Evolutionary conservation across 768 basidiomycete genomes (phyloP), one percentile per base, ranked within the genome.

Genomic region (Cyclocybe cylindracea): DNA sequence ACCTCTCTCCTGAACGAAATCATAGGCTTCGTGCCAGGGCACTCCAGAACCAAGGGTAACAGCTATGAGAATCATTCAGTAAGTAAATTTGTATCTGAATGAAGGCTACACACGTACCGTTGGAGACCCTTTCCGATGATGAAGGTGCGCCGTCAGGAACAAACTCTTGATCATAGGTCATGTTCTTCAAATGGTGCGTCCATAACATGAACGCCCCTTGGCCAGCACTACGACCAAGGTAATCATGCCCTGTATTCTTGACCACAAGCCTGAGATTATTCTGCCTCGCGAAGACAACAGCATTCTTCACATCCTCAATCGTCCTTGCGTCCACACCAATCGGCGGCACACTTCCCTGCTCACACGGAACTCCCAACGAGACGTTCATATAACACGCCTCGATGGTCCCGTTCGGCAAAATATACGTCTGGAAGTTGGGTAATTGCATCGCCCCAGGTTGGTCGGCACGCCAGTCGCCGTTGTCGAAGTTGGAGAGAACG

Each of bases 1-100:
- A 0, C 65, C 67, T n/a, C 74, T 53, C 2, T 59, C 53, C 14
- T 75, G 60, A 10, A 66, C 73, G 3, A 71, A 69, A 1, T 54
- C 60, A 48, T 78, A 79, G 0, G 71, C 73, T 43, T 77, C 72
- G 18, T 51, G 39, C 75, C 77, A 79, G n/a, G 76, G 74, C 3
- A 78, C 74, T 2, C 77, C 78, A 40, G 75, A 69, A 10, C 64
- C 72, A 32, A 71, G 34, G 7, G 63, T 69, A 3, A 69, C 33
- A 19, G 56, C 64, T 69, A 31, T 7, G 2, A 40, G n/a, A 50
- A 46, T 42, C 16, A 31, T 2, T 29, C 7, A 10, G n/a, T n/a
- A n/a, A 16, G 5, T 9, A 1, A 10, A 14, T 13, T 42, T 13
- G 8, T n/a, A 18, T 29, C 8, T 3, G 24, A 37, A 46, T 8